phyloP scores from a whole-genome alignment of 441 rosid genomes.

The Euphorbia schlechtendalii region DNA sequence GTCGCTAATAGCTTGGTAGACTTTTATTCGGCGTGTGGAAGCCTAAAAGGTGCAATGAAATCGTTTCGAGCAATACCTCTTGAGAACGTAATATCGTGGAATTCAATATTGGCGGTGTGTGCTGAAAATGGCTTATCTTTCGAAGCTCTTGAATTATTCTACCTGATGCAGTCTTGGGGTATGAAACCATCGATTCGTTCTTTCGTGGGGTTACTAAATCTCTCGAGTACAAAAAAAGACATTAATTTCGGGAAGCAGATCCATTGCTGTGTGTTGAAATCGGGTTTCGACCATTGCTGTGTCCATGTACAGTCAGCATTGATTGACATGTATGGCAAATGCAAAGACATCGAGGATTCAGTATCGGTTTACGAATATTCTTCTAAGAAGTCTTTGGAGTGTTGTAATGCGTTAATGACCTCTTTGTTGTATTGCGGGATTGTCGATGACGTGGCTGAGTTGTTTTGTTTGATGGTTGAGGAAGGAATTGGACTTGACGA shows the following conservation, averaged over 20 bases:
- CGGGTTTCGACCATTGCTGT: constrained; percentile 39
- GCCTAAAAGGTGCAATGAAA: constrained; percentile 36
- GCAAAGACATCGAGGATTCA: constrained; percentile 50
- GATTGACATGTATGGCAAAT: constrained; percentile 69
- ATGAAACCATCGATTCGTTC: constrained; percentile 60
- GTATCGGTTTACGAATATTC: constrained; percentile 32
- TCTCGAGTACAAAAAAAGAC: constrained; percentile 39
- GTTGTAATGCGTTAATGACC: constrained; percentile 71
- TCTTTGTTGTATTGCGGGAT: constrained; percentile 52
- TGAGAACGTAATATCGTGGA: constrained; percentile 67
- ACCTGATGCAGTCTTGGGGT: constrained; percentile 62
- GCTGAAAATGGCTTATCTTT: constrained; percentile 30
- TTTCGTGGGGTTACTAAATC: constrained; percentile 50
- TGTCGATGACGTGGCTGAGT: constrained; percentile 48
- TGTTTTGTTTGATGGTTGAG: constrained; percentile 66
- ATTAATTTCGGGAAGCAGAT: constrained; percentile 52
- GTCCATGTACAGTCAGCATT: constrained; percentile 57
- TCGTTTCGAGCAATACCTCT: constrained; percentile 38
- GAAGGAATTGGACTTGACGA: constrained; percentile 63
- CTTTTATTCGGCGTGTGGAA: constrained; percentile 55
- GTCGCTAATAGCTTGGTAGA: constrained; percentile 66
- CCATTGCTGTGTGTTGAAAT: constrained; percentile 50
- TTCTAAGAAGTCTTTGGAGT: constrained; percentile 34
- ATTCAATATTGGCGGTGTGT: constrained; percentile 52
- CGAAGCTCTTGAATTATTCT: constrained; percentile 47